Conservation (phyloP, 2,329 filamentous ascomycete genomes). For the Stagonosporopsis cucurbitacearum region DNA sequence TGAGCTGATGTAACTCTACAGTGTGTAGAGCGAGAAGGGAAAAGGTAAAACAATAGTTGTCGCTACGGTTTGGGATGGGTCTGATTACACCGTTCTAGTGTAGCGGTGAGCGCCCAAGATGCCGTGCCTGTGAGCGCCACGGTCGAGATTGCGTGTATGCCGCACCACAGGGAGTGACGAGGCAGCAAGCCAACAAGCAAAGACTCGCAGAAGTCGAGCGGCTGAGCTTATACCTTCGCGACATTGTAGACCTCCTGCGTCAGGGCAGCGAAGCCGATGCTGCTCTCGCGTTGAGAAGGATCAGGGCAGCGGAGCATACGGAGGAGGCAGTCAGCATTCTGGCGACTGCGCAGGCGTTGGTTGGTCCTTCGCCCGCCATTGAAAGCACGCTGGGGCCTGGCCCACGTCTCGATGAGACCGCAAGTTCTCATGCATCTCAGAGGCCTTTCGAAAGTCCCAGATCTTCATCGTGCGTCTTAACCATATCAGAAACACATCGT, state of each 20-base stretch:
- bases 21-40: not conserved
- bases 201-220: not conserved
- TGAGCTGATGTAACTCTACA: not conserved
- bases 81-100: not conserved
- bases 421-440: not conserved
- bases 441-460: not conserved
- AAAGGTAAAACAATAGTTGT: not conserved
- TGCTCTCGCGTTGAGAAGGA: not conserved
- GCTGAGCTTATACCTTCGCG: not conserved
- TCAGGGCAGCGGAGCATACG: not conserved
- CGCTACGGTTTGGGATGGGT: not conserved
- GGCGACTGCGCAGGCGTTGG: not conserved
- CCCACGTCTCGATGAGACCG: not conserved
- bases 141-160: not conserved
- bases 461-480: not conserved
- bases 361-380: not conserved
- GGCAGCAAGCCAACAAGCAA: conserved; percentile 6
- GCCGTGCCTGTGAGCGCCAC: not conserved
- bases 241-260: not conserved
- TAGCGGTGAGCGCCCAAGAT: not conserved
- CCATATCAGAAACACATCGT: not conserved
- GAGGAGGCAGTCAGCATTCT: not conserved
- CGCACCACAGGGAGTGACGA: not conserved
- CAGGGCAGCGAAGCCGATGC: conserved; percentile 1
- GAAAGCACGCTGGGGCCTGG: not conserved